Evolutionary conservation across 2,329 filamentous ascomycete genomes (phyloP).

Genomic region (Cladosporium cucumerinum): DNA sequence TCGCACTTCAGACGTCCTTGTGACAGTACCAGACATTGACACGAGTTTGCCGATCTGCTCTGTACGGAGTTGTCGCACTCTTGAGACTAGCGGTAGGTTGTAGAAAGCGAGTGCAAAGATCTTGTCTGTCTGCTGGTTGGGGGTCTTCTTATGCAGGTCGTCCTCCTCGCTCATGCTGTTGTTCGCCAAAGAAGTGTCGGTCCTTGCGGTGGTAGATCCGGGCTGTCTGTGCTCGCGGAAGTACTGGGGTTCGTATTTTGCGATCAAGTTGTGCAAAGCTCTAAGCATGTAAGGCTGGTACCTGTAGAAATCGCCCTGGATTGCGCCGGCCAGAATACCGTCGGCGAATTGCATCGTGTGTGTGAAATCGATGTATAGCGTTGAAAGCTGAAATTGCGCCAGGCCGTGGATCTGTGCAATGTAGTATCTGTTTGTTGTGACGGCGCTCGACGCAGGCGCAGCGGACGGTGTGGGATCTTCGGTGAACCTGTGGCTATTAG

Average conservation of each 20-base stretch:
- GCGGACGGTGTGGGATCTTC: slow-evolving; percentile 65
- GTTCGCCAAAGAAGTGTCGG: slow-evolving; percentile 55
- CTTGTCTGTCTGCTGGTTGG: slow-evolving; percentile 95
- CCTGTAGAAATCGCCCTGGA: slow-evolving; percentile 89
- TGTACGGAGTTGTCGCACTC: slow-evolving; percentile 81
- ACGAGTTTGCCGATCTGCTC: slow-evolving; percentile 87
- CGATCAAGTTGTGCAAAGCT: slow-evolving; percentile 86
- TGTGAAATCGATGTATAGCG: slow-evolving; percentile 81
- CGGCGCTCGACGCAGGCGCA: slow-evolving; percentile 64
- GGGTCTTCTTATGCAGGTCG: slow-evolving; percentile 65
- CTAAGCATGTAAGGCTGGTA: slow-evolving; percentile 88
- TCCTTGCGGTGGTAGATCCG: slow-evolving; percentile 65
- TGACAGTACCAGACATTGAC: slow-evolving; percentile 95
- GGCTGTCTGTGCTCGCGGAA: slow-evolving; percentile 89
- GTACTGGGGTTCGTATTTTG: slow-evolving; percentile 90
- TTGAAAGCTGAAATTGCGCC: slow-evolving; percentile 71
- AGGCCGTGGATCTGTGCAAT: slow-evolving; percentile 79
- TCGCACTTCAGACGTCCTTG: slow-evolving; percentile 91
- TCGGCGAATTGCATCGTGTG: slow-evolving; percentile 77
- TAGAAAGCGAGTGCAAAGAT: slow-evolving; percentile 91
- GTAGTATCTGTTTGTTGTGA: slow-evolving; percentile 78
- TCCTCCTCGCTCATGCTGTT: slow-evolving; percentile 60
- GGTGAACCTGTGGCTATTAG: slow-evolving; percentile 49
- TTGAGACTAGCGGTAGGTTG: slow-evolving; percentile 82
- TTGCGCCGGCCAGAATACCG: slow-evolving; percentile 77